A percentile compares a stretch with the other conserved stretches of the same genome.
phyloP scores from a whole-genome alignment of 495 filamentous ascomycete species.

The Hypomontagnella monticulosa region DNA sequence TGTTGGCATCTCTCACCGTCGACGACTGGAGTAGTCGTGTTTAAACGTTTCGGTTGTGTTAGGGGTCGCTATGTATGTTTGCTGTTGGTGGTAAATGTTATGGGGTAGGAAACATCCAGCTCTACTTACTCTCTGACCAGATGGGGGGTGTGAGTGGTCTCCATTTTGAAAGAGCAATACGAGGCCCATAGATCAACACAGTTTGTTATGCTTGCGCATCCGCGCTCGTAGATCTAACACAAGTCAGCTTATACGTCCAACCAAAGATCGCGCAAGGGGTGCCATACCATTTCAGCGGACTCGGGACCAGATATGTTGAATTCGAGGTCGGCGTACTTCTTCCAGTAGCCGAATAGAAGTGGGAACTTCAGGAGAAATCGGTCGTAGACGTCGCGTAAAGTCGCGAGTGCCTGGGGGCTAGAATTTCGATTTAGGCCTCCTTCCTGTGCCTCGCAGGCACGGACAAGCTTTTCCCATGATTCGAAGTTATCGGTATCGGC shows the following conservation, averaged over 20 bases:
- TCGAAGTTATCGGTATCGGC: constrained; percentile 93
- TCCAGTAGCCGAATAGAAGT: constrained; percentile 97
- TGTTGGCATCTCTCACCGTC: constrained; percentile 65
- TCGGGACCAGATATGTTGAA: constrained; percentile 97
- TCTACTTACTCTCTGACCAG: constrained; percentile 99
- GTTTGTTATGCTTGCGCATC: constrained; percentile 89
- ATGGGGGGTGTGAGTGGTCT: constrained; percentile 92
- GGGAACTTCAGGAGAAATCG: constrained; percentile 95
- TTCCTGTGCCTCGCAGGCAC: constrained; percentile 82
- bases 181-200: constrained; percentile 97
- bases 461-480: constrained; percentile 92
- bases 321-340: constrained; percentile 98
- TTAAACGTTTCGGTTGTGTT: constrained; percentile 26
- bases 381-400: constrained; percentile 86
- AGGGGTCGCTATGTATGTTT: constrained; percentile 46
- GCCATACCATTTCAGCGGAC: constrained; percentile 92
- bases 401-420: constrained; percentile 89
- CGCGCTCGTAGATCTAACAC: constrained; percentile 88
- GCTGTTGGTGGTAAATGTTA: constrained; percentile 57
- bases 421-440: constrained; percentile 96
- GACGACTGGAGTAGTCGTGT: constrained; percentile 50
- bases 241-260: constrained; percentile 1
- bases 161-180: constrained; percentile 97
- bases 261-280: not conserved
- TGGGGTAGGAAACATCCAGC: constrained; percentile 76